Evolutionary conservation across 129 eudicot genomes (phyloP), one percentile per base, ranked within the genome.

Genomic region (Flaveria trinervia): DNA sequence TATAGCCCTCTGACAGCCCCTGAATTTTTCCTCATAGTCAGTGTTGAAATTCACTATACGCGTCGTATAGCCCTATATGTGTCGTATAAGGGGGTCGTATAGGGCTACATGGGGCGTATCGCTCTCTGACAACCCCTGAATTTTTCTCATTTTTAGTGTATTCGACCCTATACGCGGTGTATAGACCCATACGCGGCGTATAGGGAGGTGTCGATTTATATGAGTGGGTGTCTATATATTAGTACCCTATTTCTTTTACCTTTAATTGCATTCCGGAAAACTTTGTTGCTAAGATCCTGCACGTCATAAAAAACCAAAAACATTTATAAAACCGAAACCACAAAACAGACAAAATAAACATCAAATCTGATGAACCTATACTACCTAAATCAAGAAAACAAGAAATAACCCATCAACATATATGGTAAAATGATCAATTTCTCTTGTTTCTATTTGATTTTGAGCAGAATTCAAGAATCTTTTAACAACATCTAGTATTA

Each of bases 211-310:
- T n/a, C n/a, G n/a, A n/a, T n/a, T n/a, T n/a, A n/a, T n/a, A n/a
- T n/a, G n/a, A n/a, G n/a, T n/a, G n/a, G n/a, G n/a, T n/a, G n/a
- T n/a, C n/a, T n/a, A n/a, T n/a, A n/a, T n/a, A n/a, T n/a, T n/a
- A n/a, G n/a, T n/a, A n/a, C n/a, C n/a, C 5, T 26, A 16, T 6
- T 26, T 62, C 25, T 9, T 51, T 25, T 68, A 92, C 98, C 98
- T 86, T 86, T 81, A 25, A 92, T 70, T 18, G 98, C 96, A 54
- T 90, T 90, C 36, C 81, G 77, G 57, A 92, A 83, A 61, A 83
- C 59, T 11, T 51, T 79, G 71, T 90, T 92, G 78, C 68, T 80
- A 78, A 92, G 92, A 82, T 92, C 96, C 98, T 92, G 94, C 84
- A 88, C n/a, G 33, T 22, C 71, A 56, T 30, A 64, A 65, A 75